These are phyloP conservation scores for Cryptococcus jaspeensis DNA, from an alignment of 1,284 basidiomycete genomes.

Conservation along the genomic window DNA sequence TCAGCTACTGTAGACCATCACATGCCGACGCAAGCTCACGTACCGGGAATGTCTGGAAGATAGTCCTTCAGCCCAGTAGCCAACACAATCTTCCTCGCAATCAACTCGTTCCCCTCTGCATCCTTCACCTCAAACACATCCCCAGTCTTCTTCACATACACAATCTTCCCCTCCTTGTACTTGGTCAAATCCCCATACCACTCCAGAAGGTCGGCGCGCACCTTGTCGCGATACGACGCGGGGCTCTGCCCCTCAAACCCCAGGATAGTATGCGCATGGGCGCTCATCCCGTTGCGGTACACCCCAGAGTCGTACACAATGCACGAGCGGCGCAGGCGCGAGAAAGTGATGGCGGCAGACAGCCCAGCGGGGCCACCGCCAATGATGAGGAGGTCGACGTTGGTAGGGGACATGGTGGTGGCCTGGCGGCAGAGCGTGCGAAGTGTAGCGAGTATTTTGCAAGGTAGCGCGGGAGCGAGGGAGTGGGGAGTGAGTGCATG, in stretches of 20 bases:
- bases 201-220: slow-evolving; percentile 13
- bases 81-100: slow-evolving; percentile 29
- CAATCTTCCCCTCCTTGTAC: slow-evolving; percentile 18
- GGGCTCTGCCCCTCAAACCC: slow-evolving; percentile 22
- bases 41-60: slow-evolving; percentile 33
- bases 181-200: slow-evolving; percentile 12
- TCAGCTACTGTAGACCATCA: background rate
- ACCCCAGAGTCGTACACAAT: slow-evolving; percentile 29
- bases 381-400: slow-evolving; percentile 29
- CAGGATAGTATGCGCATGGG: slow-evolving; percentile 23
- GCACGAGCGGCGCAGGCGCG: slow-evolving; percentile 24
- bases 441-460: background rate
- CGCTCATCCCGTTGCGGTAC: slow-evolving; percentile 26
- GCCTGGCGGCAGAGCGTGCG: no score
- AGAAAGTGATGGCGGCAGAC: slow-evolving; percentile 22
- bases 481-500: no score
- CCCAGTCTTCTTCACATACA: slow-evolving; percentile 4
- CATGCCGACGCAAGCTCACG: background rate
- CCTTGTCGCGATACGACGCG: slow-evolving; percentile 9
- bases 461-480: no score
- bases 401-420: slow-evolving; percentile 6
- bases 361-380: slow-evolving; percentile 40
- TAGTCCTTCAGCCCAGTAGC: slow-evolving; percentile 34
- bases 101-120: slow-evolving; percentile 12
- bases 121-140: slow-evolving; percentile 23